These are phyloP conservation scores for Erysimum cheiranthoides DNA, from an alignment of 345 rosid species.

Conservation along the genomic window DNA sequence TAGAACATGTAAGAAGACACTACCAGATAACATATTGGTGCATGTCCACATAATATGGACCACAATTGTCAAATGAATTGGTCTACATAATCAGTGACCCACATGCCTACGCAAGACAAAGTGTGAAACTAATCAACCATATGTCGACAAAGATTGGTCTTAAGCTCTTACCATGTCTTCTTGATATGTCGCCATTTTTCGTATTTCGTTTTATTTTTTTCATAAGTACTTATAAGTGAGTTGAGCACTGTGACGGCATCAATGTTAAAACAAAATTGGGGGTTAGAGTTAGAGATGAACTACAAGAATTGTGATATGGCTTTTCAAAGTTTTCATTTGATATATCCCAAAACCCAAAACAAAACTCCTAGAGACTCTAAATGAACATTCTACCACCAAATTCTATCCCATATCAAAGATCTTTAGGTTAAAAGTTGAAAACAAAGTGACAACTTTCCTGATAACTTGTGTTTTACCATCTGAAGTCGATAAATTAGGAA, in stretches of 20 bases:
- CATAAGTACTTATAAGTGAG: neutral
- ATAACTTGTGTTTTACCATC: conserved; percentile 18
- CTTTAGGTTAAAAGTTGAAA: neutral
- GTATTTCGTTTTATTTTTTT: too few relatives aligned
- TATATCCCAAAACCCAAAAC: conserved; percentile 5
- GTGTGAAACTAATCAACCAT: neutral
- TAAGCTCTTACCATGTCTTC: too few relatives aligned
- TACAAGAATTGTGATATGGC: neutral
- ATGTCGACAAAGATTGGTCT: too few relatives aligned
- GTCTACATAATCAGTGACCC: neutral
- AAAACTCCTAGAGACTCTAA: conserved; percentile 15
- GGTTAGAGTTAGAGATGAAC: conserved; percentile 14
- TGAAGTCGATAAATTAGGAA: conserved; percentile 13
- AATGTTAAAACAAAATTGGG: neutral
- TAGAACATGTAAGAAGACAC: neutral
- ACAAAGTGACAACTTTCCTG: neutral
- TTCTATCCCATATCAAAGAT: neutral
- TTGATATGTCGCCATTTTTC: too few relatives aligned
- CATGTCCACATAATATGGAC: too few relatives aligned
- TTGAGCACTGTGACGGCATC: neutral
- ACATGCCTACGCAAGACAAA: neutral
- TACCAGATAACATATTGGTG: neutral
- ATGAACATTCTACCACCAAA: conserved; percentile 17
- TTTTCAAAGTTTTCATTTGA: neutral
- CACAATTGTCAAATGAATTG: too few relatives aligned